Conservation (phyloP, 176 grass and related monocot genomes). For the Coix lacrymajobi region DNA sequence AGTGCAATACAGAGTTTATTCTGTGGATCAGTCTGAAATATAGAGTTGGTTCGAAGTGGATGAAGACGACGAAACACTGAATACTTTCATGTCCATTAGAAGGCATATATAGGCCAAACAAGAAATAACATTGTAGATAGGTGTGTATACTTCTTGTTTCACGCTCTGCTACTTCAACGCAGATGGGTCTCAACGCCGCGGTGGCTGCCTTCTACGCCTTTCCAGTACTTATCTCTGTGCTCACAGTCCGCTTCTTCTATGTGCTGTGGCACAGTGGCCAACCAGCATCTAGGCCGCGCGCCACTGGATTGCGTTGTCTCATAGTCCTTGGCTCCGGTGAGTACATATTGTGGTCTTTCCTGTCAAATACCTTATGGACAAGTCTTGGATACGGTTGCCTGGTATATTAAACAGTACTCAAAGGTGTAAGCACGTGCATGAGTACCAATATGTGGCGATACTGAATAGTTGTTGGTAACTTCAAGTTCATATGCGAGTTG, state of each 20-base stretch:
- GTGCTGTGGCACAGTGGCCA: conserved; percentile 37
- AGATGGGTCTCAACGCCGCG: conserved; percentile 11
- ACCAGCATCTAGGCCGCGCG: neutral
- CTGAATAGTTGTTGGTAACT: neutral
- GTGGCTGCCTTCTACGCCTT: neutral
- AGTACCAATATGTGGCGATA: neutral
- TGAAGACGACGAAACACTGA: neutral
- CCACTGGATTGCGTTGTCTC: conserved; percentile 33
- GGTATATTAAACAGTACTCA: neutral
- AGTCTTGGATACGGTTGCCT: neutral
- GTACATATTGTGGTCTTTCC: neutral
- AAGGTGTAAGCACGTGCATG: neutral
- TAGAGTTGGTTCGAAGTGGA: neutral
- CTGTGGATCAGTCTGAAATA: neutral
- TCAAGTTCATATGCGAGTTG: neutral
- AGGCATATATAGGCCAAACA: neutral
- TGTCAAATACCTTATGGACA: neutral
- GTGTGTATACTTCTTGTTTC: neutral
- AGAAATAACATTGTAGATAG: neutral
- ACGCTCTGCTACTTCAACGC: neutral
- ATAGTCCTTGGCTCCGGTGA: conserved; percentile 61
- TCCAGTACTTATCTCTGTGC: conserved; percentile 42
- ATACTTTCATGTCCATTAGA: neutral
- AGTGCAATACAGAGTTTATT: neutral
- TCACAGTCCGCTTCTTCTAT: conserved; percentile 32